Evolutionary conservation across 2,329 filamentous ascomycete genomes (phyloP), one percentile per base, ranked within the genome.

Genomic region (Aspergillus fumigatiaffinis): DNA sequence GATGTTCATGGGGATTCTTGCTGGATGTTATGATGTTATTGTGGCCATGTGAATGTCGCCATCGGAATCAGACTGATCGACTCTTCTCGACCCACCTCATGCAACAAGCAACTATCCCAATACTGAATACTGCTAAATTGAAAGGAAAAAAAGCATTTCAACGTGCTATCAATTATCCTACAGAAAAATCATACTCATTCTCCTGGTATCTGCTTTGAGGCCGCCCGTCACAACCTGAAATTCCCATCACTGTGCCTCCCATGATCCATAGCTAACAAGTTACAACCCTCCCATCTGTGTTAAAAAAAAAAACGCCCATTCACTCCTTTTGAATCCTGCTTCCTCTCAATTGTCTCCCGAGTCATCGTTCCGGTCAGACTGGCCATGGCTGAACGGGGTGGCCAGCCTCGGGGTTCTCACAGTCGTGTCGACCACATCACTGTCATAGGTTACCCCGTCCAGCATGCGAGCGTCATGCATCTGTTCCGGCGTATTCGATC

Each of bases 351-450:
- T 51, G 14, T 6, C 17, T 14, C 10, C 32, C 50, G 49, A 46
- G 35, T 58, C 47, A 28, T n/a, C 44, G 10, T 38, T 25, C 20
- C 50, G 12, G 17, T 56, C 52, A 47, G 46, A 20, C 12, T 60
- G 50, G 35, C 57, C 59, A 32, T 51, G 54, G 50, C 59, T 52
- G 5, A 60, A 58, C 14, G 73, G 70, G 10, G 75, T 74, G 20
- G 79, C 74, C 17, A 83, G 77, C 1, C 85, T 76, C 1, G 85
- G 84, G 0, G 84, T 82, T 23, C 82, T 77, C 52, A 82, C 81
- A 1, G 86, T 87, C 2, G 86, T 89, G 71, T 90, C 87, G 25
- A 89, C 79, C 60, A 87, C 80, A 59, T 85, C 82, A 44, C 79
- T 71, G 38, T 83, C 80, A 65, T 87, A 87, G 2, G 85, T 83